Percentiles rank a stretch among this genome's conserved stretches.
phyloP scores from a whole-genome alignment of 345 rosid genomes.

The Passiflora organensis region DNA sequence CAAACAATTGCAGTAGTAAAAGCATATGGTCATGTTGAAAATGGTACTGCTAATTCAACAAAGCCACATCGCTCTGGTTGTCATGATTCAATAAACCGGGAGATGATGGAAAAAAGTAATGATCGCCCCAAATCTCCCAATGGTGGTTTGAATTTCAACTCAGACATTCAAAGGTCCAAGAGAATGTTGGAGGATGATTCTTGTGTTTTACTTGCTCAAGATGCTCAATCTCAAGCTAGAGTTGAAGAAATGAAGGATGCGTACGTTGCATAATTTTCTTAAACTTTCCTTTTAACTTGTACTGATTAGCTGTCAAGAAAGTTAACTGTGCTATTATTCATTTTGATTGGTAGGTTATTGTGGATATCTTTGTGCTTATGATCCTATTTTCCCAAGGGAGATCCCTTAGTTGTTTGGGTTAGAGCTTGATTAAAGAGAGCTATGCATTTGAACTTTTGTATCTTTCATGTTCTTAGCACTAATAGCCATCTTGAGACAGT shows the following conservation, averaged over 20 bases:
- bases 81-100: constrained; percentile 28
- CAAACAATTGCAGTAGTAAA: constrained; percentile 18
- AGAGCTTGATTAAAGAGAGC: neutral
- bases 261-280: constrained; percentile 38
- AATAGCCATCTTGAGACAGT: neutral
- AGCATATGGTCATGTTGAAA: constrained; percentile 27
- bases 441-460: too few species aligned
- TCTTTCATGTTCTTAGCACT: too few species aligned
- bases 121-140: constrained; percentile 30
- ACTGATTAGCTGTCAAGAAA: neutral
- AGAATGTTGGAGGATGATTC: constrained; percentile 39
- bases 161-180: constrained; percentile 33
- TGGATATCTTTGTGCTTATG: too few species aligned
- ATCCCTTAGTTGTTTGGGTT: neutral
- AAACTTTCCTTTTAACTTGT: neutral
- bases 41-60: constrained; percentile 21
- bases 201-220: constrained; percentile 59
- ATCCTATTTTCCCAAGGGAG: neutral
- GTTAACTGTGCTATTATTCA: too few species aligned
- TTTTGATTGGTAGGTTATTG: too few species aligned
- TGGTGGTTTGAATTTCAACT: constrained; percentile 22
- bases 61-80: constrained; percentile 28
- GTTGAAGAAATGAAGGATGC: constrained; percentile 61
- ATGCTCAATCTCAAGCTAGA: constrained; percentile 49
- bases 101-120: constrained; percentile 15